A percentile compares a stretch with the other conserved stretches of the same genome.
phyloP scores from a whole-genome alignment of 257 asterid species.

The Ilex aquifolium region DNA sequence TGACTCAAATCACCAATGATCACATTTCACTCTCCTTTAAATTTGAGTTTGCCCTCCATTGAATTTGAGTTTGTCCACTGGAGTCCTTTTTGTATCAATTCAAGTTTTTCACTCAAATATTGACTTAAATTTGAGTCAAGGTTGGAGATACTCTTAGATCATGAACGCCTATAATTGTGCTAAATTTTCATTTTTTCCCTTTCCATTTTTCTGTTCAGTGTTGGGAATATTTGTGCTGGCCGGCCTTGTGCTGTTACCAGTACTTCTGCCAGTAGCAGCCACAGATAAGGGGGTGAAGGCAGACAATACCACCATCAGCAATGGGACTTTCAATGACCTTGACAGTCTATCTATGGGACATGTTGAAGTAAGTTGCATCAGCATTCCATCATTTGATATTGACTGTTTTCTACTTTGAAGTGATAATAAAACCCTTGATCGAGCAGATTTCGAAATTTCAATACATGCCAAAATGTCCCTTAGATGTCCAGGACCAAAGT shows the following conservation, averaged over 20 bases:
- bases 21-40: too few relatives aligned
- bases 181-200: not conserved
- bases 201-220: conserved; percentile 31
- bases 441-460: too few relatives aligned
- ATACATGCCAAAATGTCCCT: too few relatives aligned
- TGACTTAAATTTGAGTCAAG: too few relatives aligned
- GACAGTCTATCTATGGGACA: conserved; percentile 81
- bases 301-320: conserved; percentile 43
- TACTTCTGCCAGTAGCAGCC: conserved; percentile 66
- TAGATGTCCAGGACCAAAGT: not conserved
- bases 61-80: too few relatives aligned
- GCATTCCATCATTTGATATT: not conserved
- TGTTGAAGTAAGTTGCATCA: conserved; percentile 42
- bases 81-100: too few relatives aligned
- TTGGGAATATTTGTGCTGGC: conserved; percentile 68
- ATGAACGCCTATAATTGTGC: too few relatives aligned
- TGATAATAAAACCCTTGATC: too few relatives aligned
- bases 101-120: too few relatives aligned
- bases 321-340: conserved; percentile 61
- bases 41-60: too few relatives aligned
- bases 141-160: too few relatives aligned
- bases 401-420: not conserved
- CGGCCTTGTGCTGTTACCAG: conserved; percentile 64
- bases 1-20: too few relatives aligned
- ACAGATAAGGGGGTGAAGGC: conserved; percentile 36